Percentiles rank a stretch among this genome's conserved stretches.
Conservation (phyloP, 345 rosid genomes). For the Camelina hispida region DNA sequence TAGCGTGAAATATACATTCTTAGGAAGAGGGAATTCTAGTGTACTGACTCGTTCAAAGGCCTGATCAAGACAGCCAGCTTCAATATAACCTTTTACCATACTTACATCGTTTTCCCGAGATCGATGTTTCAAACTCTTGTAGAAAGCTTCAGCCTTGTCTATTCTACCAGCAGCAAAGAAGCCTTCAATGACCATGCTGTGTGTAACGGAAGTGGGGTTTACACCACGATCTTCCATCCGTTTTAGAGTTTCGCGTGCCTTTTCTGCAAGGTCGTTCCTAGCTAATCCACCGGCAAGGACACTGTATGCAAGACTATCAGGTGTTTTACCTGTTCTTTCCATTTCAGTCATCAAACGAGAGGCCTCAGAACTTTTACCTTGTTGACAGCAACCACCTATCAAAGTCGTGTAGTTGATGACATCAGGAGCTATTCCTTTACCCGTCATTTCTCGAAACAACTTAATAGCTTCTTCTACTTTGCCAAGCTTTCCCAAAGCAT, state of each 20-base stretch:
- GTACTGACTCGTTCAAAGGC: conserved; percentile 55
- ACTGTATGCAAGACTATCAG: conserved; percentile 58
- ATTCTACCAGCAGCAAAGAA: conserved; percentile 63
- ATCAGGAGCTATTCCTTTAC: conserved; percentile 54
- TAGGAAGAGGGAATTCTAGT: conserved; percentile 49
- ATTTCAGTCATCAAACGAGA: conserved; percentile 56
- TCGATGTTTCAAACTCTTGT: conserved; percentile 46
- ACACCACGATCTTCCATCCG: conserved; percentile 54
- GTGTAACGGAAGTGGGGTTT: conserved; percentile 53
- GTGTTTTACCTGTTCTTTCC: conserved; percentile 49
- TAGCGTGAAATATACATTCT: conserved; percentile 56
- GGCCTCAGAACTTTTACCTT: conserved; percentile 53
- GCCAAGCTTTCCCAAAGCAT: conserved; percentile 72
- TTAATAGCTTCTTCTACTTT: conserved; percentile 58
- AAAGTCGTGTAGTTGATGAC: conserved; percentile 71
- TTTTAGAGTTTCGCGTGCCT: conserved; percentile 46
- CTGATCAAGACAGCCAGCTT: conserved; percentile 48
- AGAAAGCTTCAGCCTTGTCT: conserved; percentile 61
- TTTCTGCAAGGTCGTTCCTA: conserved; percentile 51
- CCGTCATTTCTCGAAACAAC: conserved; percentile 64
- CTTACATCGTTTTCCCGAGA: conserved; percentile 49
- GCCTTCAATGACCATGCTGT: conserved; percentile 70
- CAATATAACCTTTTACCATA: conserved; percentile 61
- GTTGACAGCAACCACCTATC: conserved; percentile 61
- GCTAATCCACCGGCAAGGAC: conserved; percentile 67